Evolutionary conservation across 176 grass and related monocot species (phyloP).

Genomic region (Oryza nivara): DNA sequence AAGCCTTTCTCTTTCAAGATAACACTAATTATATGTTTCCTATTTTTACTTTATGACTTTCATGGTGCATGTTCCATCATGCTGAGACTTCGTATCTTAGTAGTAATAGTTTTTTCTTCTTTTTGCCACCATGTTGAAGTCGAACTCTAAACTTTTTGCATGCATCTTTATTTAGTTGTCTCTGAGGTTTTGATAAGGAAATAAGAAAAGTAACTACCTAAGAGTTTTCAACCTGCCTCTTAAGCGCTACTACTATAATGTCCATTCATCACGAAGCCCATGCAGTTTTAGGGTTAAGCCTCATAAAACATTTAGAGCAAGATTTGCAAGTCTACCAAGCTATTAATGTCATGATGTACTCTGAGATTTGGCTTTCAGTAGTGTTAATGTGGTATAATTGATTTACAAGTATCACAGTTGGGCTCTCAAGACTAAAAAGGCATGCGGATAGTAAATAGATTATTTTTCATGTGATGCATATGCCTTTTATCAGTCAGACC

Average conservation of each 20-base stretch:
- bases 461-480: constrained; percentile 16
- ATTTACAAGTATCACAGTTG: constrained; percentile 5
- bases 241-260: not conserved
- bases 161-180: constrained; percentile 27
- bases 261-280: constrained; percentile 8
- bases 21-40: constrained; percentile 8
- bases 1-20: constrained; percentile 15
- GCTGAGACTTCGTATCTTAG: constrained; percentile 6
- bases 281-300: constrained; percentile 12
- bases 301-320: constrained; percentile 21
- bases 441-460: not conserved
- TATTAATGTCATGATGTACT: constrained; percentile 8
- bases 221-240: not conserved
- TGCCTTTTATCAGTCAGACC: not conserved
- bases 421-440: not conserved
- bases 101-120: not conserved
- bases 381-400: constrained; percentile 9
- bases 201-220: constrained; percentile 9
- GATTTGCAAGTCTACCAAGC: not conserved
- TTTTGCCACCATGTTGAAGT: not conserved
- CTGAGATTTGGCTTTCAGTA: not conserved
- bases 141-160: constrained; percentile 13
- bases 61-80: not conserved
- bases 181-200: constrained; percentile 22
- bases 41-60: constrained; percentile 5